Evolutionary conservation across 495 filamentous ascomycete species (phyloP), one percentile per base, ranked within the genome.

Genomic region (Neurospora sp.): DNA sequence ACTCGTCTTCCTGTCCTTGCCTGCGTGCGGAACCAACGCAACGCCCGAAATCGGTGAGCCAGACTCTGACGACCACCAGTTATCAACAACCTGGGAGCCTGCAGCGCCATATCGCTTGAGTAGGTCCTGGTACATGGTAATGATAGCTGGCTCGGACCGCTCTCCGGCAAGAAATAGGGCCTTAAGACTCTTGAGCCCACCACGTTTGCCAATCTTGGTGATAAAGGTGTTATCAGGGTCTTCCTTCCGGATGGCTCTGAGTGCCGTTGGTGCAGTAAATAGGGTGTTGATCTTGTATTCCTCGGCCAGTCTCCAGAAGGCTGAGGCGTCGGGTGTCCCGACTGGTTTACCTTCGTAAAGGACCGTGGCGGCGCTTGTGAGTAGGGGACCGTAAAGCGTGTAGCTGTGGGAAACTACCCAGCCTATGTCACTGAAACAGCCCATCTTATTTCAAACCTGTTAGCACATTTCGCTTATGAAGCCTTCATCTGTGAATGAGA

Each of bases 51-150:
- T 97, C 7, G 94, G 94, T 5, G 91, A 93, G 9, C 94, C 94
- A 1, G 92, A 93, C 81, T 97, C 94, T 2, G 93, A 95, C 4
- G 92, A 95, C 94, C 94, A 98, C 94, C 94, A 98, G 78, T 97
- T 97, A 79, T 98, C 94, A 70, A 97, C 86, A 18, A 97, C 92
- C 38, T 87, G 83, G 0, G 93, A 89, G 39, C 87, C 86, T 1
- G 82, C 83, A 0, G 89, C 88, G 44, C 88, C 90, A 75, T 93
- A 89, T 71, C 86, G 83, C 12, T 82, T 76, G 3, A 97, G 83
- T 1, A 96, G 85, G 7, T 89, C 83, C 76, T 94, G 91, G 73
- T 94, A 97, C 79, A 91, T 89, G 11, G 86, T 87, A 4, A 98
- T 87, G 77, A 98, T 94, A 71, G 90, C 91, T 7, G 94, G 94